A percentile compares a stretch with the other conserved stretches of the same genome.
Conservation (phyloP, 106 monocot species). For the Dactylorhiza incarnata region DNA sequence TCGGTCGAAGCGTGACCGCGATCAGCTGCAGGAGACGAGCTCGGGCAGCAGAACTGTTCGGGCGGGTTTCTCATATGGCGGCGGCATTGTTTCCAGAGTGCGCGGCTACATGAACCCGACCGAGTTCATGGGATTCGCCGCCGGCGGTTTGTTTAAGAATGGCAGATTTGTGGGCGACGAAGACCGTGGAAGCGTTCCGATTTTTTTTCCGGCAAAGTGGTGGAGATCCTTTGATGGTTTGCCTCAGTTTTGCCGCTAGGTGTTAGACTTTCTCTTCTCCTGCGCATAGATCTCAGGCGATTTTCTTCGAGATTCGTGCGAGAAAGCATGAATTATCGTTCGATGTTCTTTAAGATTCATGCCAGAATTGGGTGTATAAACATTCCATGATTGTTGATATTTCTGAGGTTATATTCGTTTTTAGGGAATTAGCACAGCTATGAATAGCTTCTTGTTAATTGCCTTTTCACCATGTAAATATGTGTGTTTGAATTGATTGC, state of each 20-base stretch:
- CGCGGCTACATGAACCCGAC: slow-evolving; percentile 58
- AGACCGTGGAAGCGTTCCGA: slow-evolving; percentile 12
- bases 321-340: too few relatives aligned
- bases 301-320: too few relatives aligned
- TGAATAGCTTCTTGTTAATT: too few relatives aligned
- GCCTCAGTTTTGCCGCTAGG: neutral
- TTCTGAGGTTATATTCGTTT: too few relatives aligned
- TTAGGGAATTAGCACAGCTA: too few relatives aligned
- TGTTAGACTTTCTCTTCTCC: neutral
- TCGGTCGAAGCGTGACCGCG: neutral
- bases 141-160: slow-evolving; percentile 60
- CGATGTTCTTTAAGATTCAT: too few relatives aligned
- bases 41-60: neutral
- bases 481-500: too few relatives aligned
- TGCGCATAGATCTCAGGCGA: neutral
- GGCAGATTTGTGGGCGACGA: slow-evolving; percentile 16
- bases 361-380: too few relatives aligned
- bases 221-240: slow-evolving; percentile 30
- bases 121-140: slow-evolving; percentile 88
- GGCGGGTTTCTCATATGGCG: slow-evolving; percentile 24
- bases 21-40: neutral
- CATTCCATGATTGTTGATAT: too few relatives aligned
- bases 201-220: slow-evolving; percentile 16
- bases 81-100: slow-evolving; percentile 50
- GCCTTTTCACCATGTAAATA: too few relatives aligned